Base-by-base conservation (phyloP, 106 monocot species). In the Phalaenopsis aphrodite region DNA sequence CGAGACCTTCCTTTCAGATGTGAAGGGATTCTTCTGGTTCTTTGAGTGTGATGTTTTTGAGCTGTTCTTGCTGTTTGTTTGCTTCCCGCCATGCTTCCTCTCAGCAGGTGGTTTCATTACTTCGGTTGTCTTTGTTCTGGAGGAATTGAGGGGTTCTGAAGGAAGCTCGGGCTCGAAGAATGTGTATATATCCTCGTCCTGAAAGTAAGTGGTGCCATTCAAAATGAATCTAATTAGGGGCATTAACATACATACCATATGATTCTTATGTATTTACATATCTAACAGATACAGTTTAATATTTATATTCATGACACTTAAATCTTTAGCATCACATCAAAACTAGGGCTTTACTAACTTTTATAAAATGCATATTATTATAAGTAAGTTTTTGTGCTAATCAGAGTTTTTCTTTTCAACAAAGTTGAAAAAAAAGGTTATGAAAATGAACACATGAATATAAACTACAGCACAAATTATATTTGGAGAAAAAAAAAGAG, bases 101-200 rank as follows among this genome's bases (percentile, higher is more conserved):
- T 96, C 96, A 4, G 82, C 38, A 43, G 87, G 78, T 1, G 86
- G 46, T 78, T 88, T 93, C 45, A 77, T 67, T 3, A 77, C 72
- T 66, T 94, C 94, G 19, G 85, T 48, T 57, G 78, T 77, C 82
- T 98, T 98, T 56, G 86, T 49, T 82, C 90, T 86, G 3, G 83
- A 21, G 8, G 88, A 85, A 71, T 81, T 87, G 45, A 79, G 67
- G 5, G 91, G 72, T 41, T 98, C 97, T 10, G 92, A 81, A 58
- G 94, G 97, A 47, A 91, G 94, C 81, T 98, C 97, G 14, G 97
- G 97, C 79, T 98, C 97, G 48, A 98, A 95, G 77, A 95, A 95
- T 23, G 89, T 85, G 80, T 93, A 95, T 18, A 95, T 93, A 67
- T 95, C 95, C 81, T 95, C 95, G 84, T 95, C 95, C 95, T 95